Evolutionary conservation across 768 basidiomycete species (phyloP), one percentile per base, ranked within the genome.

Genomic region (Astraeus odoratus): DNA sequence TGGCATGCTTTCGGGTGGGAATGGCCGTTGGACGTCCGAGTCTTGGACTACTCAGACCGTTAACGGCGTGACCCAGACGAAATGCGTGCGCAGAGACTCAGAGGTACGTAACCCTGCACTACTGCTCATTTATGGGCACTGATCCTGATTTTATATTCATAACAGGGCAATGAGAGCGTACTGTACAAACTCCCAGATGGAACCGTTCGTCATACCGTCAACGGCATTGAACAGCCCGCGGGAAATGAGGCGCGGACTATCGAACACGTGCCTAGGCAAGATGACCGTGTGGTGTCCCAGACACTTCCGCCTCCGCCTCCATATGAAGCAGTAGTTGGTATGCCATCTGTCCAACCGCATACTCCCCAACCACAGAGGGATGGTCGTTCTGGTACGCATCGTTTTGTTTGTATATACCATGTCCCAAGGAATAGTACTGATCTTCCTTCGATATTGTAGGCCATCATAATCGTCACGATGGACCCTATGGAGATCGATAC

Each of bases 121-220:
- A n/a, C n/a, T n/a, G n/a, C n/a, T n/a, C n/a, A n/a, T n/a, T n/a
- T n/a, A n/a, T n/a, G n/a, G n/a, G 24, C 43, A 4, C 15, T 39
- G 19, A 19, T 23, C 42, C 44, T 43, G 43, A 33, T 26, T 53
- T 39, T 40, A 44, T 57, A 34, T 36, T 47, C 31, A 16, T 39
- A 36, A 3, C 49, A 89, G 86, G 86, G 86, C 3, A 86, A 86
- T 51, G 83, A 86, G 54, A 83, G 87, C 58, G 67, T 83, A 38
- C 80, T 74, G 10, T 77, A 78, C 42, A 78, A 71, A 7, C 76
- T 74, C 45, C 76, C 80, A 5, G 83, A 88, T 44, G 86, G 86
- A 8, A 75, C 76, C 34, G 72, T 84, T 56, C 66, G 78, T 2
- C 71, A 73, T 54, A 81, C 76, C 13, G 68, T 90, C 54, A 87